phyloP scores from a whole-genome alignment of 306 rosid species.

The Acacia crassicarpa region DNA sequence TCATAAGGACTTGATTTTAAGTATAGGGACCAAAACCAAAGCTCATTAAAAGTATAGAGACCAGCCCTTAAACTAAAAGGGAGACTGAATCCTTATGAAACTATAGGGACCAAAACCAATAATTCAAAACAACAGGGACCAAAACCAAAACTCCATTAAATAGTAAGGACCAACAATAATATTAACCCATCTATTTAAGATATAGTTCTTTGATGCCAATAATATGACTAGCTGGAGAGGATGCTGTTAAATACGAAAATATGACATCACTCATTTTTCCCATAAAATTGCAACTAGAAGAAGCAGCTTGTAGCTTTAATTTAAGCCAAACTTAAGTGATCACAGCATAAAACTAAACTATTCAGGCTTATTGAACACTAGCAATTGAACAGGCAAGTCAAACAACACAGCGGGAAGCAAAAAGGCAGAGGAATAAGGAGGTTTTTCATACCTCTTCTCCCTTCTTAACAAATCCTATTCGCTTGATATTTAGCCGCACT shows the following conservation, averaged over 20 bases:
- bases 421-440: conserved; percentile 1
- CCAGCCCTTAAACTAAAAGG: too few relatives aligned
- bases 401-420: neutral
- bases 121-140: too few relatives aligned
- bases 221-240: neutral
- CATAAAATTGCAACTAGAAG: neutral
- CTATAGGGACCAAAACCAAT: too few relatives aligned
- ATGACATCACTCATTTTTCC: neutral
- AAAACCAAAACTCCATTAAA: too few relatives aligned
- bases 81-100: too few relatives aligned
- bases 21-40: too few relatives aligned
- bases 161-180: too few relatives aligned
- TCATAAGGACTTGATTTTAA: too few relatives aligned
- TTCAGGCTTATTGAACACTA: conserved; percentile 9
- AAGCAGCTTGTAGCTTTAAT: neutral
- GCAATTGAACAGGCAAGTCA: conserved; percentile 19
- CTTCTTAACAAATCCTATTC: conserved; percentile 76
- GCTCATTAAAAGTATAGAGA: too few relatives aligned
- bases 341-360: conserved; percentile 16
- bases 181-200: neutral
- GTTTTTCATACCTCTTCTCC: conserved; percentile 74
- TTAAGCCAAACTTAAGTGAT: conserved; percentile 1
- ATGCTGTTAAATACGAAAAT: neutral
- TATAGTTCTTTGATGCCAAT: neutral
- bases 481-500: conserved; percentile 69